Conservation (phyloP, 441 rosid genomes). For the Populus hybrid region DNA sequence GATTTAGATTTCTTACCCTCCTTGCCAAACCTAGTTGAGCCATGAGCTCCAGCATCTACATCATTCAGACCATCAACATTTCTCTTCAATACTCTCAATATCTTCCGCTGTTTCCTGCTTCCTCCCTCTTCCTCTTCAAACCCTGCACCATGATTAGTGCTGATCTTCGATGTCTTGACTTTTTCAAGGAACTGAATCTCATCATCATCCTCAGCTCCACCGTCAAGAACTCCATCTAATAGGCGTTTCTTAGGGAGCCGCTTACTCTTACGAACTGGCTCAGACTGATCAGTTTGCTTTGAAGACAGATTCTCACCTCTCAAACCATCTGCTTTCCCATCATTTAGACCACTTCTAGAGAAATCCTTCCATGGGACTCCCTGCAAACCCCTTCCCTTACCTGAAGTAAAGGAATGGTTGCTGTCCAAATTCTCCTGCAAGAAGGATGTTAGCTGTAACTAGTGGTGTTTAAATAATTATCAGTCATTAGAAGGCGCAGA, state of each 20-base stretch:
- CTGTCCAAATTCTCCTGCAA: constrained; percentile 62
- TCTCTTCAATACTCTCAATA: constrained; percentile 28
- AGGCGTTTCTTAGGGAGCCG: constrained; percentile 64
- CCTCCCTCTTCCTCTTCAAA: constrained; percentile 43
- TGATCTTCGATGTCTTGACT: constrained; percentile 47
- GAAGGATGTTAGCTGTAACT: constrained; percentile 6
- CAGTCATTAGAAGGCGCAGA: neutral
- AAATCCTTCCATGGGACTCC: constrained; percentile 74
- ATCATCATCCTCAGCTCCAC: constrained; percentile 57
- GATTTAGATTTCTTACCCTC: constrained; percentile 47
- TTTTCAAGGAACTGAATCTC: constrained; percentile 79
- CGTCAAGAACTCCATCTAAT: constrained; percentile 58
- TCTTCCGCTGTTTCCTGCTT: constrained; percentile 53
- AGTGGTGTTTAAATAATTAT: neutral
- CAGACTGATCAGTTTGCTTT: constrained; percentile 46
- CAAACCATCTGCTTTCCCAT: constrained; percentile 37
- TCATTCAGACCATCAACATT: constrained; percentile 38
- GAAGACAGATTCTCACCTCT: constrained; percentile 31
- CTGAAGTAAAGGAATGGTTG: constrained; percentile 38
- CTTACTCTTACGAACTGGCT: constrained; percentile 74
- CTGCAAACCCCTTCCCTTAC: constrained; percentile 53
- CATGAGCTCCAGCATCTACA: constrained; percentile 35
- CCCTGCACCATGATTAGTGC: constrained; percentile 25
- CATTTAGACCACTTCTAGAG: constrained; percentile 40
- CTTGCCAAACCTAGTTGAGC: constrained; percentile 39